phyloP scores from a whole-genome alignment of 2,329 filamentous ascomycete genomes.

The Ilyonectria robusta region DNA sequence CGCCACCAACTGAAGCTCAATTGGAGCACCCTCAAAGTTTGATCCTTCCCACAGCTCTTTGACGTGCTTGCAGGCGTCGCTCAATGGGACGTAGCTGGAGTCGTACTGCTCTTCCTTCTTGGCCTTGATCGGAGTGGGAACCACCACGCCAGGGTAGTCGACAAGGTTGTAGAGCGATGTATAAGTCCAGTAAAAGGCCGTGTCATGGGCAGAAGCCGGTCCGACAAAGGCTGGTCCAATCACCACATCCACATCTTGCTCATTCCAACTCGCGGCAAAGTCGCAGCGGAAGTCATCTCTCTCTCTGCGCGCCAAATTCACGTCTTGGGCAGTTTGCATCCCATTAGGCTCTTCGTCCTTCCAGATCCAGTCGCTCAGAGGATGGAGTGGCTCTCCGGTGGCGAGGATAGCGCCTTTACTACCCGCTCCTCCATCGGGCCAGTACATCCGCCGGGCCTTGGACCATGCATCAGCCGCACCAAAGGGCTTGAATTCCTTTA shows the following conservation, averaged over 20 bases:
- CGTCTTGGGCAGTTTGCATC: conserved; percentile 37
- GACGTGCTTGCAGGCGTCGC: conserved; percentile 49
- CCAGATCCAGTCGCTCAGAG: conserved; percentile 59
- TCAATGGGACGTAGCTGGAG: conserved; percentile 43
- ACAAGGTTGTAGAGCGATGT: conserved; percentile 56
- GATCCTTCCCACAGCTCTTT: conserved; percentile 50
- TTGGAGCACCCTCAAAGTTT: conserved; percentile 52
- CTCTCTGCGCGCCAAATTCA: conserved; percentile 30
- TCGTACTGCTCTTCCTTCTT: conserved; percentile 48
- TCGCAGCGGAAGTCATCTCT: conserved; percentile 51
- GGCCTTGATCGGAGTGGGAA: conserved; percentile 46
- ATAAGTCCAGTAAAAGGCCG: conserved; percentile 55
- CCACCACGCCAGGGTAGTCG: conserved; percentile 53
- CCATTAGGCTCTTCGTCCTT: conserved; percentile 45
- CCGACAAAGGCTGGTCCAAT: conserved; percentile 55
- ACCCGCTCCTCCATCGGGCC: conserved; percentile 59
- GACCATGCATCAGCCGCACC: conserved; percentile 47
- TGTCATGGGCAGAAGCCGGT: conserved; percentile 55
- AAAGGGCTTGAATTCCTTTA: conserved; percentile 55
- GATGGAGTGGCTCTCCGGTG: conserved; percentile 60
- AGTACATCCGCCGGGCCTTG: conserved; percentile 59
- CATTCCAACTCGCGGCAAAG: conserved; percentile 53
- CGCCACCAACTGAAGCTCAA: conserved; percentile 53
- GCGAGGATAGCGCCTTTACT: conserved; percentile 49
- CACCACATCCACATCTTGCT: conserved; percentile 56